A percentile compares a stretch with the other conserved stretches of the same genome.
These are phyloP conservation scores for Petunia axillaris DNA, from an alignment of 257 asterid genomes.

Conservation along the genomic window DNA sequence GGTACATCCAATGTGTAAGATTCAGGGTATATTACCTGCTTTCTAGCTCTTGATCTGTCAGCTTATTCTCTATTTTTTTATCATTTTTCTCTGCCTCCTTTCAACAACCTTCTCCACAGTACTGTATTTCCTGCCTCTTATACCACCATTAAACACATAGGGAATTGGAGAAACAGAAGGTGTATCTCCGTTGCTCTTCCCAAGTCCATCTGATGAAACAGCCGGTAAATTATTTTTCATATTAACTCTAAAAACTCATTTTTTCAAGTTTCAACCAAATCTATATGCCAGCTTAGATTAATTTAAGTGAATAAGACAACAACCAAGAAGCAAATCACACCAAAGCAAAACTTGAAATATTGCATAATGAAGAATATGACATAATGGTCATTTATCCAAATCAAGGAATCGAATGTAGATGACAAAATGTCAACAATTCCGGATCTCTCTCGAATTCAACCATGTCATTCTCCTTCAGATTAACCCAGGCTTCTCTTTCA, in stretches of 20 bases:
- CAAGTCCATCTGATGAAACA: constrained; percentile 72
- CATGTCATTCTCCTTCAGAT: constrained; percentile 32
- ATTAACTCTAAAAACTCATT: too few species aligned
- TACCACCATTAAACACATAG: constrained; percentile 64
- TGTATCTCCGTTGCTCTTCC: constrained; percentile 67
- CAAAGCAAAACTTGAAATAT: too few species aligned
- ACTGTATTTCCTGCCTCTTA: constrained; percentile 67
- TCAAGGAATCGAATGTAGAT: not conserved
- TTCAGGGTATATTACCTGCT: constrained; percentile 60
- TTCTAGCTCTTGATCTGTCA: constrained; percentile 94
- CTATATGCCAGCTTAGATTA: too few species aligned
- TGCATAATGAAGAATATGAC: too few species aligned
- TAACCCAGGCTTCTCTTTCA: constrained; percentile 34
- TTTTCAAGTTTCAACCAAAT: too few species aligned
- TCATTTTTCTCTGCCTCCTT: constrained; percentile 97
- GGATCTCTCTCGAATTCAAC: not conserved
- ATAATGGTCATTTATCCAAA: not conserved
- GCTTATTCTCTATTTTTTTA: constrained; percentile 92
- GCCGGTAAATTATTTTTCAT: constrained; percentile 38
- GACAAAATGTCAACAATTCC: not conserved
- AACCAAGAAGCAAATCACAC: too few species aligned
- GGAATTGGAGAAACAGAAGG: constrained; percentile 82
- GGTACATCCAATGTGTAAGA: not conserved
- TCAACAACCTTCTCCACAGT: constrained; percentile 89
- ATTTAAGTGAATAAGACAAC: too few species aligned